Percentiles rank a stretch among this genome's conserved stretches.
Conservation (phyloP, 1,284 basidiomycete species). For the Puccinia horiana region DNA sequence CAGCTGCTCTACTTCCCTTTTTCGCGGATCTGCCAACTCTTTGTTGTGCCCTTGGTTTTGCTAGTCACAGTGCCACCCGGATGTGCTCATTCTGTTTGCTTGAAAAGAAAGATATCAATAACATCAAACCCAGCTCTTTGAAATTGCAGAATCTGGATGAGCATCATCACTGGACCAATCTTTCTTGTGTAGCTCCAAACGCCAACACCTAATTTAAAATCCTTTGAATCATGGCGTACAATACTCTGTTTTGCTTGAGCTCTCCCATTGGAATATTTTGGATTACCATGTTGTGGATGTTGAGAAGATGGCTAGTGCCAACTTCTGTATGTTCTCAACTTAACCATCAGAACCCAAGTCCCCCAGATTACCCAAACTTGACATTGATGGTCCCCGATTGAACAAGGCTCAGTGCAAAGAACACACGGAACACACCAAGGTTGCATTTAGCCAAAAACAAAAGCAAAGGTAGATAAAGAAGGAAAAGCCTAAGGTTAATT, state of each 20-base stretch:
- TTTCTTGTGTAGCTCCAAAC: too few species aligned
- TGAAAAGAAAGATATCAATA: not conserved
- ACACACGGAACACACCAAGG: not conserved
- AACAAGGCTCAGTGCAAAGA: not conserved
- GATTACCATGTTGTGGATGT: too few species aligned
- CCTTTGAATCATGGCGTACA: too few species aligned
- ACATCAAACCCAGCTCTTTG: too few species aligned
- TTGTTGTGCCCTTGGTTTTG: not conserved
- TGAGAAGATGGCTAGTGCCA: too few species aligned
- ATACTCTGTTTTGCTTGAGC: too few species aligned
- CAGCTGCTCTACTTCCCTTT: not conserved
- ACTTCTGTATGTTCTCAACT: too few species aligned
- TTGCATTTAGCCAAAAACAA: not conserved
- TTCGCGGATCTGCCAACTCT: constrained; percentile 9
- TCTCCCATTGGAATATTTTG: too few species aligned
- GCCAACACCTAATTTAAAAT: too few species aligned
- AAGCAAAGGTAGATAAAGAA: not conserved
- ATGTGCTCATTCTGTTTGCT: constrained; percentile 6
- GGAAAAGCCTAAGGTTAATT: not conserved
- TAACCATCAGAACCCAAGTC: not conserved
- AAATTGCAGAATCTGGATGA: not conserved
- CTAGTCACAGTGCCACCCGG: not conserved
- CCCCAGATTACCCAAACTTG: not conserved
- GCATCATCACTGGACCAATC: too few species aligned
- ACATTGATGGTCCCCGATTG: not conserved